phyloP scores from a whole-genome alignment of 140 eudicot species.

The Bidens hawaiensis region DNA sequence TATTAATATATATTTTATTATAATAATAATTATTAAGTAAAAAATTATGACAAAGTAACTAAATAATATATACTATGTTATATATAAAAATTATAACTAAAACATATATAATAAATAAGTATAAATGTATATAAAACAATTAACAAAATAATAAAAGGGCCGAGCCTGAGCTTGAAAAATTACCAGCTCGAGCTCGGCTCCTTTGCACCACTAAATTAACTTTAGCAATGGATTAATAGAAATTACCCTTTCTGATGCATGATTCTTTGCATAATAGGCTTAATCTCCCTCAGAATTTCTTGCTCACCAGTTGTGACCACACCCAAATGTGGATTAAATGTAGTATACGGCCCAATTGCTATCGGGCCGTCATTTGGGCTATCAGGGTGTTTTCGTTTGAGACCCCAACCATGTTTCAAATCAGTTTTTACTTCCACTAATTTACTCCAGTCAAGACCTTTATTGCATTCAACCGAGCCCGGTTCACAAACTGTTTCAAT shows the following conservation, averaged over 20 bases:
- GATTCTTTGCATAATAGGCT: conserved; percentile 62
- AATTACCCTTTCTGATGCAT: conserved; percentile 60
- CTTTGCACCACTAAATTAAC: too few relatives aligned
- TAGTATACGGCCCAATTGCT: conserved; percentile 24
- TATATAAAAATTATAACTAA: too few relatives aligned
- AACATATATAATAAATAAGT: too few relatives aligned
- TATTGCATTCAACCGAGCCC: neutral
- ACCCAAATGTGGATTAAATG: conserved; percentile 47
- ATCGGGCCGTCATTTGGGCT: conserved; percentile 41
- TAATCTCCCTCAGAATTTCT: conserved; percentile 59
- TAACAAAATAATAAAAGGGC: too few relatives aligned
- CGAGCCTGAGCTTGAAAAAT: too few relatives aligned
- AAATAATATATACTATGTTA: too few relatives aligned
- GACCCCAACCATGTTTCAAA: conserved; percentile 38
- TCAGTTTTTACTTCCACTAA: conserved; percentile 18
- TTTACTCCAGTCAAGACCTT: too few relatives aligned
- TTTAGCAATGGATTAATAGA: neutral
- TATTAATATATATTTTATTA: too few relatives aligned
- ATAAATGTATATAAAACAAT: too few relatives aligned
- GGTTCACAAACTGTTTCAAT: neutral
- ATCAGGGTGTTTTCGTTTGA: conserved; percentile 42
- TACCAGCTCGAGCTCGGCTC: too few relatives aligned
- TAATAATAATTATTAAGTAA: too few relatives aligned
- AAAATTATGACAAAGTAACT: too few relatives aligned
- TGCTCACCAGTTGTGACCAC: conserved; percentile 61